These are phyloP conservation scores for Berkeleyomyces basicola DNA, from an alignment of 2,329 filamentous ascomycete genomes.

Conservation along the genomic window DNA sequence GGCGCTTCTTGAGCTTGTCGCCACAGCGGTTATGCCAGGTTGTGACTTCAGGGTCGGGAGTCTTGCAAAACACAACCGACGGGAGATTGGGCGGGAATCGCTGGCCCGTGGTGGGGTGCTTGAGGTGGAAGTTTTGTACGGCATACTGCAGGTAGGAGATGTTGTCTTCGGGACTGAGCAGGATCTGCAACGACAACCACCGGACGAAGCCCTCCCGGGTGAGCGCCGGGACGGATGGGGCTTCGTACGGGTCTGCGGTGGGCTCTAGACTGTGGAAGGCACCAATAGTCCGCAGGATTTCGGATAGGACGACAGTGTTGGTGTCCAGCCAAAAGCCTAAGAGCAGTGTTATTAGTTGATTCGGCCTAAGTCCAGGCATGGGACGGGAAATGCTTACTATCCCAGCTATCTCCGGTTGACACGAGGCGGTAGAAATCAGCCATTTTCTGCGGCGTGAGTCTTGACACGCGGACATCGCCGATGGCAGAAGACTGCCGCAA, in stretches of 20 bases:
- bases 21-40: slow-evolving; percentile 72
- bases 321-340: slow-evolving; percentile 61
- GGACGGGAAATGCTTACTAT: slow-evolving; percentile 29
- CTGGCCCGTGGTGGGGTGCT: slow-evolving; percentile 56
- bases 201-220: slow-evolving; percentile 73
- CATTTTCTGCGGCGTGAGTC: slow-evolving; percentile 50
- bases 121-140: slow-evolving; percentile 59
- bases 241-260: slow-evolving; percentile 51
- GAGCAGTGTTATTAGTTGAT: not conserved
- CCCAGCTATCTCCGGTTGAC: slow-evolving; percentile 48
- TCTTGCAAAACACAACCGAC: slow-evolving; percentile 47
- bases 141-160: slow-evolving; percentile 68
- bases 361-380: not conserved
- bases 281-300: slow-evolving; percentile 81
- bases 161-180: slow-evolving; percentile 78
- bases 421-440: slow-evolving; percentile 62
- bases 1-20: slow-evolving; percentile 38
- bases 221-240: slow-evolving; percentile 66
- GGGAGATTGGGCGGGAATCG: slow-evolving; percentile 46
- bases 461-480: slow-evolving; percentile 36
- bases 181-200: slow-evolving; percentile 84
- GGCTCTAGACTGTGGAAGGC: slow-evolving; percentile 80
- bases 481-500: slow-evolving; percentile 34
- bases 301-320: slow-evolving; percentile 59
- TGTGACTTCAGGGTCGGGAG: slow-evolving; percentile 64